Evolutionary conservation across 176 grass and related monocot genomes (phyloP).

Genomic region (Stipa capillata): DNA sequence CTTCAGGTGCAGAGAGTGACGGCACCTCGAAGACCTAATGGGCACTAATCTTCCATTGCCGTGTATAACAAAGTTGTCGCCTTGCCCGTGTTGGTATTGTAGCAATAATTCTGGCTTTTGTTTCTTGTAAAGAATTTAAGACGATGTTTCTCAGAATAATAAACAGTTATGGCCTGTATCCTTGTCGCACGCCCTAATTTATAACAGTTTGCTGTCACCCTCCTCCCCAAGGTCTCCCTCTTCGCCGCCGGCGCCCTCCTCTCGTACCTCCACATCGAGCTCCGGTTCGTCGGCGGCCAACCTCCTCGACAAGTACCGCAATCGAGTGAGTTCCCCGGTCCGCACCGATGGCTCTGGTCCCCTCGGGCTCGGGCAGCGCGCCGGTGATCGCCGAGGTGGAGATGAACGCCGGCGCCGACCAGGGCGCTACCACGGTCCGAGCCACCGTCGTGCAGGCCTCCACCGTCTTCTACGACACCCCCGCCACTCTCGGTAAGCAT

Average conservation of each 20-base stretch:
- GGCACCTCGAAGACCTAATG: background rate
- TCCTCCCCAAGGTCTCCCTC: constrained; percentile 8
- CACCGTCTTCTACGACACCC: constrained; percentile 89
- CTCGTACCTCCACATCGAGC: constrained; percentile 43
- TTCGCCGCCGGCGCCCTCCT: constrained; percentile 39
- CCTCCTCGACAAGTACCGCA: constrained; percentile 27
- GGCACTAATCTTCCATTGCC: background rate
- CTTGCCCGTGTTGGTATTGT: background rate
- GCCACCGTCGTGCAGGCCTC: constrained; percentile 92
- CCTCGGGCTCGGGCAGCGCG: constrained; percentile 28
- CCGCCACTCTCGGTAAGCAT: constrained; percentile 57
- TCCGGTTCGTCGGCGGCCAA: constrained; percentile 47
- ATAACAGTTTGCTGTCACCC: too few relatives aligned
- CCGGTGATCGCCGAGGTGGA: constrained; percentile 77
- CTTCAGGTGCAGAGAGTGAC: background rate
- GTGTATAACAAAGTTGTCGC: background rate
- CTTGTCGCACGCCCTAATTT: background rate
- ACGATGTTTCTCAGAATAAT: background rate
- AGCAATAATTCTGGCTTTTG: constrained; percentile 2
- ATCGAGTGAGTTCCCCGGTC: background rate
- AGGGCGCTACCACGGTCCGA: constrained; percentile 40
- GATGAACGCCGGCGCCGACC: constrained; percentile 63
- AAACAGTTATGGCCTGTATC: background rate
- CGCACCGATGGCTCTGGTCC: constrained; percentile 37
- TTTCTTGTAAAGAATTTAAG: background rate